Evolutionary conservation across 257 asterid genomes (phyloP), one percentile per base, ranked within the genome.

Genomic region (Capsicum pubescens): DNA sequence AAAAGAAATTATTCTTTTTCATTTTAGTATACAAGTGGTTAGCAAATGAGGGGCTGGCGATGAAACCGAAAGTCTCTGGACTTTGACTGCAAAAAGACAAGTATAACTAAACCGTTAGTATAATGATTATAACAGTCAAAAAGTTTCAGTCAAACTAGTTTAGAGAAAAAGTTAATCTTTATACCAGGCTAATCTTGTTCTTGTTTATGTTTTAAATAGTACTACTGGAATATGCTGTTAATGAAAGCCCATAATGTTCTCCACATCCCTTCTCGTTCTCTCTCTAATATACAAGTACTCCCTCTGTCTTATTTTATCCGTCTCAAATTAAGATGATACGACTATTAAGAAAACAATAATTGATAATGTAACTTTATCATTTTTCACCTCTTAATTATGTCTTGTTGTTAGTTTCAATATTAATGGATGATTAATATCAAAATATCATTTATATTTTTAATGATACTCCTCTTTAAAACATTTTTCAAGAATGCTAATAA

Each of bases 81-180:
- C 48, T 80, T 39, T 1, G 60, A 80, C 74, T 50, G 71, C 71
- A 74, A 50, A 74, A 50, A 74, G 81, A 74, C 19, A 74, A 48
- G 19, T 74, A 21, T 19, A 50, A 50, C 44, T 50, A 19, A 50
- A 74, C 81, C 81, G 81, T 81, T 81, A 61, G 44, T 63, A 63
- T 61, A 81, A 61, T 81, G 57, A 59, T 61, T n/a, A 81, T 3
- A 64, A 55, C 55, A 68, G 77, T 74, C 80, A 60, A 82, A 63
- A 63, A 71, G 83, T 70, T 84, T 74, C 83, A 81, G 89, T 87
- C 89, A 83, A 84, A 86, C 85, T 67, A 1, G 14, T 77, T 77
- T 26, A 21, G 9, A 35, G 4, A 77, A 44, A 77, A 76, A 35
- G 46, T 80, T 77, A 17, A 74, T 15, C 44, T 46, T 17, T 79